Evolutionary conservation across 2,329 filamentous ascomycete genomes (phyloP).

Genomic region (Magnaporthiopsis incrustans): DNA sequence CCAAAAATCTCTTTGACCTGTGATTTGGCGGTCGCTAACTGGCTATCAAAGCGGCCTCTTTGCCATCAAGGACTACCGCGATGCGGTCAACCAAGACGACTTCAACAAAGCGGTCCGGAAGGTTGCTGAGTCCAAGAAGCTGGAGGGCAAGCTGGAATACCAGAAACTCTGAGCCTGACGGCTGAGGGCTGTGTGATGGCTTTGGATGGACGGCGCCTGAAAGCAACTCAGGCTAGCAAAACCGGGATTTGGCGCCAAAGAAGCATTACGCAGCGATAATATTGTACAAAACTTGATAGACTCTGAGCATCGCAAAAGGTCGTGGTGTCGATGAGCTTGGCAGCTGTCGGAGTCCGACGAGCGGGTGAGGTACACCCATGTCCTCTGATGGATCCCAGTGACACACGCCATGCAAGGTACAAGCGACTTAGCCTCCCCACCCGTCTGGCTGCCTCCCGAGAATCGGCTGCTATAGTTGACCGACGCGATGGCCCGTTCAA

Average conservation of each 20-base stretch:
- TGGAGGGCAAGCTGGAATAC: constrained; percentile 97
- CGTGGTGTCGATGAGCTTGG: not conserved
- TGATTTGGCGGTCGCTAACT: not conserved
- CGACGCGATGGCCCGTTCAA: not conserved
- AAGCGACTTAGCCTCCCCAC: constrained; percentile 1
- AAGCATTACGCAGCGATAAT: constrained; percentile 11
- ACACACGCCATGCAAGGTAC: not conserved
- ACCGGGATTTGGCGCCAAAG: not conserved
- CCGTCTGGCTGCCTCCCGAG: not conserved
- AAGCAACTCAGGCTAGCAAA: not conserved
- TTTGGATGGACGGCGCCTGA: not conserved
- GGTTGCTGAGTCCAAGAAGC: constrained; percentile 94
- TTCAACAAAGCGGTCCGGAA: constrained; percentile 99
- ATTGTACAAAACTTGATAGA: constrained; percentile 12
- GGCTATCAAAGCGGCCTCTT: constrained; percentile 61
- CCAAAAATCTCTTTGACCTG: too few relatives aligned
- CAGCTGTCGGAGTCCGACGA: not conserved
- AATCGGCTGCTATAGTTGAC: not conserved
- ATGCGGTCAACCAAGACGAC: constrained; percentile 94
- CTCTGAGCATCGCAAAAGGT: not conserved
- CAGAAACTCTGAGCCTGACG: constrained; percentile 66
- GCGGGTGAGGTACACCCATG: not conserved
- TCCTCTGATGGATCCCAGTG: not conserved
- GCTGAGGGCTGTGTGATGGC: not conserved
- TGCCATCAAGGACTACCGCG: constrained; percentile 96